A percentile compares a stretch with the other conserved stretches of the same genome.
These are phyloP conservation scores for Astragalus glycyphyllos DNA, from an alignment of 306 rosid genomes.

Conservation along the genomic window DNA sequence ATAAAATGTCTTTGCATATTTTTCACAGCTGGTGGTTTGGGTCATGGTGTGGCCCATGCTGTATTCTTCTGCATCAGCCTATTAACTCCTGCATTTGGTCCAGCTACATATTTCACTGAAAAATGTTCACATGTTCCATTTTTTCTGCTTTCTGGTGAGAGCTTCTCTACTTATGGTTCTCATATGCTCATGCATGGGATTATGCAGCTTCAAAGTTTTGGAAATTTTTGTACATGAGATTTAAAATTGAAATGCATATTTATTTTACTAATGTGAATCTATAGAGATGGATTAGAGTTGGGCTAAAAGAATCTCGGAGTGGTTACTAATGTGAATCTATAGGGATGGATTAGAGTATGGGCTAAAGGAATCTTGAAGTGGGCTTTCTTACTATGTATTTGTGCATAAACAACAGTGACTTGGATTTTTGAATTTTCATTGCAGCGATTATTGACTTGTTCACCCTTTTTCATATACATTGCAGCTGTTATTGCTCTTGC, in stretches of 20 bases:
- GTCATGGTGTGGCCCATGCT: conserved; percentile 97
- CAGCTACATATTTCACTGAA: conserved; percentile 81
- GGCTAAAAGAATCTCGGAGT: conserved; percentile 21
- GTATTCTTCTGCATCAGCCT: conserved; percentile 97
- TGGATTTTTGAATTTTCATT: conserved; percentile 29
- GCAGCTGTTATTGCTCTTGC: conserved; percentile 91
- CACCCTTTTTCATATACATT: conserved; percentile 41
- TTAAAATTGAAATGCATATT: conserved; percentile 30
- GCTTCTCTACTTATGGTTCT: conserved; percentile 34
- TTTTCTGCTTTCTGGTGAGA: conserved; percentile 91
- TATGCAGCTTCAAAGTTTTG: conserved; percentile 26
- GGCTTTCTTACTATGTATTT: conserved; percentile 2
- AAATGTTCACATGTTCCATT: conserved; percentile 80
- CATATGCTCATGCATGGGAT: conserved; percentile 13
- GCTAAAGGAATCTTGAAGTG: conserved; percentile 25
- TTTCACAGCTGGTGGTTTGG: conserved; percentile 92
- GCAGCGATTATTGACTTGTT: not conserved
- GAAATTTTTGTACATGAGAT: conserved; percentile 5
- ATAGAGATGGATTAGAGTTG: conserved; percentile 7
- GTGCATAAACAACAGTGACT: conserved; percentile 20
- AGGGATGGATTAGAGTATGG: conserved; percentile 3
- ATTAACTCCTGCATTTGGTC: conserved; percentile 95
- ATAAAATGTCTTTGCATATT: conserved; percentile 37
- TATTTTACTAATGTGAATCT: conserved; percentile 25
- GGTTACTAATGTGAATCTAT: conserved; percentile 18